Evolutionary conservation across 768 basidiomycete species (phyloP), one percentile per base, ranked within the genome.

Genomic region (Tulasnella sp.): DNA sequence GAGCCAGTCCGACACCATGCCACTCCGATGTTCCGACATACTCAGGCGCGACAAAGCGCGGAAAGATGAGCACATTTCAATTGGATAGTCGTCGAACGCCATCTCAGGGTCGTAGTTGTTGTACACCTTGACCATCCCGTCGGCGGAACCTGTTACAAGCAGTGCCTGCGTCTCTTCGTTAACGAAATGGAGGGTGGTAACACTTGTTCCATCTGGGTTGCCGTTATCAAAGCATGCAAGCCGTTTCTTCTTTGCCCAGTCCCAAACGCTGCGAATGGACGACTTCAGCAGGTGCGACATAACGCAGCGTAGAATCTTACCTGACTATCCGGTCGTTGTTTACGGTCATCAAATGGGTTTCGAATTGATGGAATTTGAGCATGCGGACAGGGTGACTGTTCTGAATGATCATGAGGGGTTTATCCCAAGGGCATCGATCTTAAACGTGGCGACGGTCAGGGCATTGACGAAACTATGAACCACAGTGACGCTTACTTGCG

Each of bases 91-190:
- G 63, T 68, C 70, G 41, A 89, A 77, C 9, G 82, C 34, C 39
- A 42, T 71, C 1, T 80, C 84, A 0, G 89, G 86, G 78, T 97
- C 95, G 77, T 97, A 98, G 77, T 97, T 93, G 47, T 95, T 88
- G 79, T 90, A 98, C 26, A 98, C 83, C 37, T 95, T 91, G 75
- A 98, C 87, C 76, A 92, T 86, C 14, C 95, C 95, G 76, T 98
- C 96, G 65, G 93, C 95, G 74, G 96, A 91, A 5, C 89, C 94
- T 34, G 91, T 90, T 69, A 98, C 80, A 69, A 98, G 87, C 62
- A 98, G 88, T 1, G 94, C 94, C 9, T 92, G 91, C 16, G 94
- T 90, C 72, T 97, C 94, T 80, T 99, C 93, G 78, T 99, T 98
- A 79, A 98, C 93, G 78, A 98, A 89, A 70, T 94, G 88, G 26